Conservation (phyloP, 768 basidiomycete species). For the Lactifluus piperatus region DNA sequence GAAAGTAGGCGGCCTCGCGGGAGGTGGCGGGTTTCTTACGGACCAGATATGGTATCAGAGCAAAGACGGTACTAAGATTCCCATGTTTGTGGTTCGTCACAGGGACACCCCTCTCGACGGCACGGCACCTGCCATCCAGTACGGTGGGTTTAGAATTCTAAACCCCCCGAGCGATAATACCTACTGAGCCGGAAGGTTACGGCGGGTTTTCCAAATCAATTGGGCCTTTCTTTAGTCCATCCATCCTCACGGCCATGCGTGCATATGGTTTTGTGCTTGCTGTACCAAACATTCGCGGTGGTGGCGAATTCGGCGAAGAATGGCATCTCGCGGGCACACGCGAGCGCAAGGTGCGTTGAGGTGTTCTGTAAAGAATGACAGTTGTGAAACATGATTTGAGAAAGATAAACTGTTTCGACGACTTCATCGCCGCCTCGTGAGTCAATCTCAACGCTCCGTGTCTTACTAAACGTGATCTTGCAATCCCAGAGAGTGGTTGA, state of each 20-base stretch:
- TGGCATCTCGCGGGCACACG: constrained; percentile 70
- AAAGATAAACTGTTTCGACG: constrained; percentile 68
- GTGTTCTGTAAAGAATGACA: neutral
- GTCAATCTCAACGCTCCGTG: constrained; percentile 21
- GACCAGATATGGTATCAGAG: constrained; percentile 73
- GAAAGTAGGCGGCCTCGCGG: constrained; percentile 45
- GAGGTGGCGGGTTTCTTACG: constrained; percentile 58
- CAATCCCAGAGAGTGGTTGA: constrained; percentile 50
- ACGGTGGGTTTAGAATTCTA: constrained; percentile 37
- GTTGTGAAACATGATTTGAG: neutral
- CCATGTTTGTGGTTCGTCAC: constrained; percentile 80
- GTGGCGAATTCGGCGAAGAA: constrained; percentile 74
- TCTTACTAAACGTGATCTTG: neutral
- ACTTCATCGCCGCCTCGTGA: constrained; percentile 77
- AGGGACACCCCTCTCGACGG: constrained; percentile 63
- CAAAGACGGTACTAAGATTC: constrained; percentile 73
- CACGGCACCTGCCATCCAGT: constrained; percentile 68
- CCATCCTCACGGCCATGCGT: constrained; percentile 65
- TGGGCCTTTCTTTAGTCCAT: constrained; percentile 61
- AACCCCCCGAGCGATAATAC: neutral
- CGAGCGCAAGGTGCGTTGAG: constrained; percentile 52
- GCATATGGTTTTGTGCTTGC: constrained; percentile 62
- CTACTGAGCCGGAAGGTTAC: constrained; percentile 40
- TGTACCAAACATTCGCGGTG: constrained; percentile 41
- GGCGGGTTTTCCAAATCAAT: constrained; percentile 75